Evolutionary conservation across 2,329 filamentous ascomycete species (phyloP), one percentile per base, ranked within the genome.

Genomic region (Aspergillus calidoustus): DNA sequence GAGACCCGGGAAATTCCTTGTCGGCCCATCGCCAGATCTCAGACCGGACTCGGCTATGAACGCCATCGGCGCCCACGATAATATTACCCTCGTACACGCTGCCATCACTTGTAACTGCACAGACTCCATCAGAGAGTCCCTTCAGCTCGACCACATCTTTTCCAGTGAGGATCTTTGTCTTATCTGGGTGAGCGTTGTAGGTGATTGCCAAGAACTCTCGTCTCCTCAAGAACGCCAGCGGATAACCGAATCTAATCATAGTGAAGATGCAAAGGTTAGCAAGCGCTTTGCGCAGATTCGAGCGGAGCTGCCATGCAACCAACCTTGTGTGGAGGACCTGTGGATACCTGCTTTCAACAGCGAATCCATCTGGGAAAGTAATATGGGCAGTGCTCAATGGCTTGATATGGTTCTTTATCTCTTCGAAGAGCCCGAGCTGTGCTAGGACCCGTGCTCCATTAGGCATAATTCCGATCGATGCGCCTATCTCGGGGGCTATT

Each of bases 1-100:
- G 50, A 2, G 8, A 43, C 13, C 44, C 52, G 22, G 57, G 51
- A 15, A 25, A 25, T 9, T 64, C 50, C 30, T 55, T 52, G 15
- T 60, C 57, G 4, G 66, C 65, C 2, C 65, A 31, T 9, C 64
- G 59, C 65, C 71, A 73, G 69, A 82, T 78, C 49, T 76, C 72
- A 4, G 63, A 61, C 17, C 52, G n/a, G 31, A 60, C 46, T 31
- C 54, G 28, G 17, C 58, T 60, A 17, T 47, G 58, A 28, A 60
- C 47, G 4, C 46, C 47, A 30, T 56, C 58, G 17, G 53, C 53
- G 31, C 57, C 57, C 4, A 51, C 44, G 25, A 54, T 48, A 17
- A 60, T 17, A 25, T 11, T 50, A 8, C 51, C 51, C 31, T 60
- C 30, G 23, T 60, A 55, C 5, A 46, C 44, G 13, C 28, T 38